Base-by-base conservation (phyloP, 1,284 basidiomycete species). In the Phellopilus nigrolimitatus region DNA sequence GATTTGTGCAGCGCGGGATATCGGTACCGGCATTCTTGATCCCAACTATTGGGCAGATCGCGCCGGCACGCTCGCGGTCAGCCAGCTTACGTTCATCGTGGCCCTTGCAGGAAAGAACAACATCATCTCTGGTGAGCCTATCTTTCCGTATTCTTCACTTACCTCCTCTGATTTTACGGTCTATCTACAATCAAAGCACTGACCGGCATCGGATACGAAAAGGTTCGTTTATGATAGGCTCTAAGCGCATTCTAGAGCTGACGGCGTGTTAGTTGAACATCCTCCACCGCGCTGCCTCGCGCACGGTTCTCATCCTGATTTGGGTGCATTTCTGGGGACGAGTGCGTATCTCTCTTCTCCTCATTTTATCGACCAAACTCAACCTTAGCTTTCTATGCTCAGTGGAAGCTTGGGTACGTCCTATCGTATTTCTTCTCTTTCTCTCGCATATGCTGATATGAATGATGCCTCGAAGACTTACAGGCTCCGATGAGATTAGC, bases 31-130 rank as follows among this genome's bases (percentile, higher is more conserved):
- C 1, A 4, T n/a, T 2, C 21, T 37, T 10, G 46, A 49, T 22
- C 30, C 47, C 1, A 17, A 25, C 10, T 49, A 43, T 33, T 55
- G 49, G 47, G 48, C 53, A 5, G 66, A 72, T 41, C 65, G 70
- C 47, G 66, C 71, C 6, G 72, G 65, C 0, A 66, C 67, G 55
- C 55, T 73, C 19, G 69, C 69, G 6, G 65, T 67, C 6, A 68
- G 66, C 37, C 73, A 76, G 53, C 61, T 74, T 2, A 66, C 72
- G 2, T 62, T 76, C 47, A 68, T 75, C 39, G 68, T 74, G 22
- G 72, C 69, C 4, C 62, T 76, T 17, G 72, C 73, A 0, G 69
- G 70, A 3, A 73, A 73, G 60, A 75, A 76, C 61, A 76, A 75
- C 55, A 54, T 74, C 38, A 68, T 76, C 10, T 73, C 72, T 12